A percentile compares a stretch with the other conserved stretches of the same genome.
These are phyloP conservation scores for Bonia amplexicaulis DNA, from an alignment of 176 grass and related monocot genomes.

Conservation along the genomic window DNA sequence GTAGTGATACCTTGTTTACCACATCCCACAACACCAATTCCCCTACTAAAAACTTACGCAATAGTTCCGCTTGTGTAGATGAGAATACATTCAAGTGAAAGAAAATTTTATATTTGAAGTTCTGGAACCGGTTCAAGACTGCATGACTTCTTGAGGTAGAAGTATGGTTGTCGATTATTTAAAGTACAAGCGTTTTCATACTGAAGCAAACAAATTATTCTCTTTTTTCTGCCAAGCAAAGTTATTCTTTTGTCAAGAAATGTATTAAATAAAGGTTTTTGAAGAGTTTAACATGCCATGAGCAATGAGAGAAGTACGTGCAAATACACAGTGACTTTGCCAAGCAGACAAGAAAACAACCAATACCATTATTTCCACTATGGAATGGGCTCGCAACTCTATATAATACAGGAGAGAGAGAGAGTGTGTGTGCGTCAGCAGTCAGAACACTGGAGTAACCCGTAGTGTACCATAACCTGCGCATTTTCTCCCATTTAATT, in stretches of 20 bases:
- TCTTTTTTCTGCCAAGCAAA: too few species aligned
- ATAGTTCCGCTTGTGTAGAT: not conserved
- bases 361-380: not conserved
- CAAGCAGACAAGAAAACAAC: not conserved
- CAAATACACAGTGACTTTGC: not conserved
- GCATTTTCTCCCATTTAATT: not conserved
- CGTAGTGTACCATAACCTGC: not conserved
- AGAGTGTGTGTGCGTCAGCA: not conserved
- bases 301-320: not conserved
- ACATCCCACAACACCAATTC: not conserved
- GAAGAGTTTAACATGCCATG: not conserved
- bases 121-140: not conserved
- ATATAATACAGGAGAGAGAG: not conserved
- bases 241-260: not conserved
- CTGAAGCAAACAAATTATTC: not conserved
- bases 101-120: not conserved
- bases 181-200: not conserved
- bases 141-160: not conserved
- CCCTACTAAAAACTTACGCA: not conserved
- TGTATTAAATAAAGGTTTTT: not conserved
- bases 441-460: not conserved
- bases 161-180: not conserved
- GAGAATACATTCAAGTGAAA: not conserved
- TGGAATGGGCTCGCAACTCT: not conserved
- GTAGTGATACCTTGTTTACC: not conserved